Base-by-base conservation (phyloP, 1,284 basidiomycete species). In the Malassezia brasiliensis region DNA sequence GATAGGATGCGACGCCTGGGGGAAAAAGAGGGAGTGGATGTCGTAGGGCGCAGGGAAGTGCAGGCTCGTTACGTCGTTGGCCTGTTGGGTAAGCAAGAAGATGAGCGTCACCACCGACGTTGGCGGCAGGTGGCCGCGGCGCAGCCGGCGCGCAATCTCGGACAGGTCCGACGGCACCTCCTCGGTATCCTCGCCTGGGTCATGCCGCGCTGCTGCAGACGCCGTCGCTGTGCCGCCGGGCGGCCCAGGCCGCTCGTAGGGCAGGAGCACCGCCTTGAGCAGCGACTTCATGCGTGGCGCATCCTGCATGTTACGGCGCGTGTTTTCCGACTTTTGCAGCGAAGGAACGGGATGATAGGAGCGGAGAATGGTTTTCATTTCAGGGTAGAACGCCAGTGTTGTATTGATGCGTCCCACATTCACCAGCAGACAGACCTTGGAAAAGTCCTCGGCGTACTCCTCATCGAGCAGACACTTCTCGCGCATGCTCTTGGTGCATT, bases 401-500 rank as follows among this genome's bases (percentile, higher is more conserved):
- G 89, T 91, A 72, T 91, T 93, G 74, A 93, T 88, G 54, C 88
- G 80, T n/a, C 89, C 89, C 47, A 90, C 85, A 67, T 93, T 93
- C 47, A 89, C 87, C 42, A 93, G 79, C 28, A 93, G 78, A 39
- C 86, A 85, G 41, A 90, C 69, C 37, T 76, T 90, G 48, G 83
- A 85, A 62, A 89, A 83, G 75, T 89, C 88, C 53, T 84, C 78
- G 3, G 83, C 85, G 73, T 88, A 91, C 15, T 82, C 82, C 32
- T 85, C 85, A 1, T 82, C 85, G 52, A 86, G 84, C 42, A 82
- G 70, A 80, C 90, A 85, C 76, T 88, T 89, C 71, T 90, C 86
- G 69, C 86, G 84, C 72, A 88, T 82, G 25, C 85, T 84, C 76
- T 87, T 88, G 53, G 88, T 89, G 75, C 87, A 89, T 77, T 85